Evolutionary conservation across 495 filamentous ascomycete species (phyloP).

Genomic region (Acidomyces sp.): DNA sequence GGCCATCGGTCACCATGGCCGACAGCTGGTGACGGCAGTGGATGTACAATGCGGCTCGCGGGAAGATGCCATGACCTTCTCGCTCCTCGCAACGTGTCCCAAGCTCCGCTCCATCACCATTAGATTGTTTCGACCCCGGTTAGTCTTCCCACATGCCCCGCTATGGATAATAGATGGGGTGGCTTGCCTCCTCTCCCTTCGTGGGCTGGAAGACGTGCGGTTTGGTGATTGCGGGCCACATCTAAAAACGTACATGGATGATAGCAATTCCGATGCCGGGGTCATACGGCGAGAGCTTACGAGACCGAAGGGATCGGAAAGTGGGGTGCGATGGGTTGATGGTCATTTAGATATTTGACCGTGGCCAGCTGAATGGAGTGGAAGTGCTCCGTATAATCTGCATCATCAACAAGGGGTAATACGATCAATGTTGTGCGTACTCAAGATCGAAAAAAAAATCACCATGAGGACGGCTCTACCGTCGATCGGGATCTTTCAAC

Average conservation of each 20-base stretch:
- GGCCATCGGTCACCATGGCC: constrained; percentile 12
- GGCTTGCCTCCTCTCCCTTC: constrained; percentile 7
- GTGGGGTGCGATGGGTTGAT: constrained; percentile 8
- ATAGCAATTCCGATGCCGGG: constrained; percentile 4
- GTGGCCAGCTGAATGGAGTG: too few relatives aligned
- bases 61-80: constrained; percentile 18
- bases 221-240: constrained; percentile 4
- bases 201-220: constrained; percentile 7
- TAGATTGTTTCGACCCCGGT: constrained; percentile 1
- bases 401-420: too few relatives aligned
- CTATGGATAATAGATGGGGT: constrained; percentile 13
- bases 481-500: too few relatives aligned
- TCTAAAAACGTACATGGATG: background rate
- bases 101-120: constrained; percentile 6
- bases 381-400: too few relatives aligned
- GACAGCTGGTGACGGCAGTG: constrained; percentile 1
- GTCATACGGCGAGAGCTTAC: constrained; percentile 8
- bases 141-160: constrained; percentile 4
- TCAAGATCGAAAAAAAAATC: too few relatives aligned
- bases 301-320: constrained; percentile 5
- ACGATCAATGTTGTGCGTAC: too few relatives aligned
- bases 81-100: constrained; percentile 11
- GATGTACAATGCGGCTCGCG: constrained; percentile 7
- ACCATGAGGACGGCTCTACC: too few relatives aligned
- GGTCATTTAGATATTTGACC: constrained; percentile 13